These are phyloP conservation scores for Bertia moriformis DNA, from an alignment of 2,329 filamentous ascomycete genomes.

Conservation along the genomic window DNA sequence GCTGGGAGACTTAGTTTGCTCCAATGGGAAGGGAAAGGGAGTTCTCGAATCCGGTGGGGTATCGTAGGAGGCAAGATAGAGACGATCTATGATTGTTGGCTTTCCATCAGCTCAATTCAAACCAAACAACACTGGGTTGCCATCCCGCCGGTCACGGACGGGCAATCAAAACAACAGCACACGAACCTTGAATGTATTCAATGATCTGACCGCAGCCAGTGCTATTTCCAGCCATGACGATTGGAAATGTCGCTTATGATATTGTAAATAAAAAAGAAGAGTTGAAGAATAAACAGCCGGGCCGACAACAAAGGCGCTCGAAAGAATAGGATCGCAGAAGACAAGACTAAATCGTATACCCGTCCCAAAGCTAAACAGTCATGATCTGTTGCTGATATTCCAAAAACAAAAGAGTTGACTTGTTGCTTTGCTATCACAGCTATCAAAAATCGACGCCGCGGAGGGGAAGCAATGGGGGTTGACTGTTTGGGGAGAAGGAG, in stretches of 20 bases:
- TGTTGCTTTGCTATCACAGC: too few species aligned
- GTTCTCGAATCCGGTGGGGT: slow-evolving; percentile 69
- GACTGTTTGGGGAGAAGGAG: slow-evolving; percentile 8
- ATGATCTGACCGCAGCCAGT: slow-evolving; percentile 75
- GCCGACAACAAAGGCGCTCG: not conserved
- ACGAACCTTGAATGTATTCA: slow-evolving; percentile 85
- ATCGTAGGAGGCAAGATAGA: slow-evolving; percentile 87
- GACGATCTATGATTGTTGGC: slow-evolving; percentile 54
- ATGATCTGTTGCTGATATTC: not conserved
- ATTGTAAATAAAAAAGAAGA: not conserved
- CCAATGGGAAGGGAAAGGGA: slow-evolving; percentile 66
- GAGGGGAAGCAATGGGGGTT: slow-evolving; percentile 6
- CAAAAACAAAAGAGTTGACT: slow-evolving; percentile 1
- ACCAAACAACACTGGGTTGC: slow-evolving; percentile 8
- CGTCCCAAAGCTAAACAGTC: too few species aligned
- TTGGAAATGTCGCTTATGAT: slow-evolving; percentile 15
- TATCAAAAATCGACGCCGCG: too few species aligned
- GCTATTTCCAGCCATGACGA: slow-evolving; percentile 29
- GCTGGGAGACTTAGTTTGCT: slow-evolving; percentile 47
- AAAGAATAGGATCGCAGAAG: not conserved
- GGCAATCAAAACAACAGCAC: slow-evolving; percentile 3
- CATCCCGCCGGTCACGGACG: slow-evolving; percentile 9
- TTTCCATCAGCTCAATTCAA: slow-evolving; percentile 13
- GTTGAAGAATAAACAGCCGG: slow-evolving; percentile 3
- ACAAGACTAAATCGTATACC: not conserved